Conservation (phyloP, 176 grass and related monocot species). For the Rhynchospora tenuis region DNA sequence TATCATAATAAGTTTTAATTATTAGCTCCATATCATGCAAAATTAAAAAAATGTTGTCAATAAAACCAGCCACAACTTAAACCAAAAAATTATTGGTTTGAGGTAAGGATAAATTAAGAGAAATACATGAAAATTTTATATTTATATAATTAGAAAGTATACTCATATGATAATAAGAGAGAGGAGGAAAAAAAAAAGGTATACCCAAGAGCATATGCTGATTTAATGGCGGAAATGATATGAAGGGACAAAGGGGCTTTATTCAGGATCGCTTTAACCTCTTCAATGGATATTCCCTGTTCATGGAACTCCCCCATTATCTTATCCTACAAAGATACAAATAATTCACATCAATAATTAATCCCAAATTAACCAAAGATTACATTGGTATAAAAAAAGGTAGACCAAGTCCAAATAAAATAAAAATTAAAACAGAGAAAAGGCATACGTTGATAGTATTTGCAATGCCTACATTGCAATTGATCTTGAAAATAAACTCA, state of each 20-base stretch:
- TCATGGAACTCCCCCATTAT: slow-evolving; percentile 74
- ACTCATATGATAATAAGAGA: too few species aligned
- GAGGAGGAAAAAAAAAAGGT: neutral
- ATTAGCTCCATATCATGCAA: neutral
- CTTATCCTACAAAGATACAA: slow-evolving; percentile 30
- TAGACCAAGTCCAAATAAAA: neutral
- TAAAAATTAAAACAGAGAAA: neutral
- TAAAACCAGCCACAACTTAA: neutral
- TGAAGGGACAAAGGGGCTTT: slow-evolving; percentile 46
- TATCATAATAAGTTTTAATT: neutral
- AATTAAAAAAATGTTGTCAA: neutral
- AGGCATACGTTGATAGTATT: neutral
- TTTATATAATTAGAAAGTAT: neutral
- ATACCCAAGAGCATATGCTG: slow-evolving; percentile 47
- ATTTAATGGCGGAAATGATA: slow-evolving; percentile 38
- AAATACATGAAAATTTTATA: neutral
- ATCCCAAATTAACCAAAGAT: neutral
- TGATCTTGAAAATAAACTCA: neutral
- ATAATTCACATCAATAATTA: neutral
- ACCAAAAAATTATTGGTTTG: neutral
- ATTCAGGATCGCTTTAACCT: slow-evolving; percentile 30
- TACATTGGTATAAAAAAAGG: neutral
- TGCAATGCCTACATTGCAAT: neutral
- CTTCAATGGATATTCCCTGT: slow-evolving; percentile 41
- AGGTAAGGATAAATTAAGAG: neutral